These are phyloP conservation scores for Biancaea sappan DNA, from an alignment of 306 rosid genomes.

Conservation along the genomic window DNA sequence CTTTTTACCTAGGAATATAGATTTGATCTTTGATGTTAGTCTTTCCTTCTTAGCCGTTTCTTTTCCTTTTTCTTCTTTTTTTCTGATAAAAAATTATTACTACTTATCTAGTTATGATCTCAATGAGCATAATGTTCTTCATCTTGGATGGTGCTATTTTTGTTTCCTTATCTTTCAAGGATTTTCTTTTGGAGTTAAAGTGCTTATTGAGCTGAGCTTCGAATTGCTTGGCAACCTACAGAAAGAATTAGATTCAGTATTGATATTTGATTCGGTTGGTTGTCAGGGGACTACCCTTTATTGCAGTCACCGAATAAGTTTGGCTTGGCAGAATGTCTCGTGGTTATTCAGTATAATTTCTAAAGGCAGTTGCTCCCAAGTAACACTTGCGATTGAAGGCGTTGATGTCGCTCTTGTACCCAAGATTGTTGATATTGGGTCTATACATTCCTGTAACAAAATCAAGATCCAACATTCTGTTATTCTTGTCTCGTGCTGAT, in stretches of 20 bases:
- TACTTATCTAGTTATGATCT: conserved; percentile 23
- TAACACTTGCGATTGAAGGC: conserved; percentile 14
- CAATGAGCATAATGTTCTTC: background rate
- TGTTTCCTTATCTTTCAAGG: background rate
- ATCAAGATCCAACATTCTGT: conserved; percentile 15
- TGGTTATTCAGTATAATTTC: conserved; percentile 24
- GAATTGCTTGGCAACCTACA: conserved; percentile 6
- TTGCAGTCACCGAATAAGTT: conserved; percentile 59
- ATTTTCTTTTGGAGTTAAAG: background rate
- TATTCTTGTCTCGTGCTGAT: conserved; percentile 19
- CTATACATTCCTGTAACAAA: conserved; percentile 27
- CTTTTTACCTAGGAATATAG: conserved; percentile 6
- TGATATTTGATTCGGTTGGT: conserved; percentile 31
- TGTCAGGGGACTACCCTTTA: conserved; percentile 65
- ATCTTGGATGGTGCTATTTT: background rate
- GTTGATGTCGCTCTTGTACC: conserved; percentile 5
- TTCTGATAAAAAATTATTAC: too few species aligned
- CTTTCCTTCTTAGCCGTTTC: background rate
- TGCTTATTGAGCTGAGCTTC: background rate
- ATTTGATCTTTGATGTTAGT: background rate
- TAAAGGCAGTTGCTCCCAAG: conserved; percentile 35
- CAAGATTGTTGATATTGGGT: background rate
- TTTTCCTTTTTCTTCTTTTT: background rate
- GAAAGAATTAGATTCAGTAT: conserved; percentile 26
- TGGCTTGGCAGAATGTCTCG: conserved; percentile 30